A percentile compares a stretch with the other conserved stretches of the same genome.
Evolutionary conservation across 2,329 filamentous ascomycete genomes (phyloP).

Genomic region (Venturia oleaginea): DNA sequence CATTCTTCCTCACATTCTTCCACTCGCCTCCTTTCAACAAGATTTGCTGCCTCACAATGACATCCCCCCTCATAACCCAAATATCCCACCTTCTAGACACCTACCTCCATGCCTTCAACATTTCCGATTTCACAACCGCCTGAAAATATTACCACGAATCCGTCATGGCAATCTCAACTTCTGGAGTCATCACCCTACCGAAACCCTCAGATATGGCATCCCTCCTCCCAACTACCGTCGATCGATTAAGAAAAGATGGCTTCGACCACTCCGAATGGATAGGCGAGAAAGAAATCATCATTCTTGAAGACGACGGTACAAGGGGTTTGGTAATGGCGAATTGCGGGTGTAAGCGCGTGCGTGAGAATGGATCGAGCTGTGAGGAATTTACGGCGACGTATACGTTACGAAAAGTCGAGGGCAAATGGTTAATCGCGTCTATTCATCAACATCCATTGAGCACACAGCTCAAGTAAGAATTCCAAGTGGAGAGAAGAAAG

Average conservation of each 20-base stretch:
- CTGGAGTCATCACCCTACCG: neutral
- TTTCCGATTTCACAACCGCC: neutral
- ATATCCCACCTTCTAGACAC: neutral
- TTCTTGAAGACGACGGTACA: neutral
- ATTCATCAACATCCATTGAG: slow-evolving; percentile 7
- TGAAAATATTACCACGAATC: neutral
- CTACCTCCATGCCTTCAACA: slow-evolving; percentile 8
- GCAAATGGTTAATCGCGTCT: slow-evolving; percentile 7
- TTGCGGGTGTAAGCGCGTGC: neutral
- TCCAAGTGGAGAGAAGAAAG: neutral
- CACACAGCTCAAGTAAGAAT: neutral
- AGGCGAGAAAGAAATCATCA: neutral
- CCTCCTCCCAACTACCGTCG: neutral
- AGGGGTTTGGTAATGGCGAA: slow-evolving; percentile 1
- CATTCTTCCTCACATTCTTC: neutral
- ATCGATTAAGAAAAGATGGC: neutral
- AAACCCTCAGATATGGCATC: neutral
- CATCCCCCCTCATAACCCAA: neutral
- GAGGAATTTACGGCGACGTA: slow-evolving; percentile 9
- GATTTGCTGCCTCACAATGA: neutral
- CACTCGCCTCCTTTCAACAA: neutral
- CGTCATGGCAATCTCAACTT: neutral
- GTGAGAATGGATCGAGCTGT: neutral
- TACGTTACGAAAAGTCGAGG: neutral
- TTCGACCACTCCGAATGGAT: slow-evolving; percentile 10